Conservation (phyloP, 345 rosid species). For the Acer campestre region DNA sequence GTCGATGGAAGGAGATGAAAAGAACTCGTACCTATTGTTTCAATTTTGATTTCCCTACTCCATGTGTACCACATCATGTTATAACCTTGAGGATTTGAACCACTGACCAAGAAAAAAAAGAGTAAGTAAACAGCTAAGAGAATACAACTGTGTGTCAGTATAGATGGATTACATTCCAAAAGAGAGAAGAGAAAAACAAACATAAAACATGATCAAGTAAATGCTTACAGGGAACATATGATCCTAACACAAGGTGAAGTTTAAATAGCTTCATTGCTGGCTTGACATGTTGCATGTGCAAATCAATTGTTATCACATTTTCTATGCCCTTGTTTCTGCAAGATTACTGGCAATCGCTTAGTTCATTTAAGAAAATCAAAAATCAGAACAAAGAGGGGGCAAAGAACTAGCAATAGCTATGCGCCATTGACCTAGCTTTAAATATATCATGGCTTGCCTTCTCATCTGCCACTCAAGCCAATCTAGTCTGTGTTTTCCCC, state of each 20-base stretch:
- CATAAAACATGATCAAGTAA: background rate
- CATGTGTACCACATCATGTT: slow-evolving; percentile 87
- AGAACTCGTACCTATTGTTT: slow-evolving; percentile 73
- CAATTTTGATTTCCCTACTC: slow-evolving; percentile 79
- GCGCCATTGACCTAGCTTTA: slow-evolving; percentile 70
- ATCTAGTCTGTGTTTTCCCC: slow-evolving; percentile 58
- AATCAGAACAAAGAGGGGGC: background rate
- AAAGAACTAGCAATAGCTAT: background rate
- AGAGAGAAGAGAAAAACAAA: too few relatives aligned
- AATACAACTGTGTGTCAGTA: background rate
- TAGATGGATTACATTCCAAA: background rate
- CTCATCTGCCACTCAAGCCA: slow-evolving; percentile 78
- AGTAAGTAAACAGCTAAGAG: slow-evolving; percentile 13
- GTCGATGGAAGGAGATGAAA: background rate
- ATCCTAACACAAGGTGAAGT: slow-evolving; percentile 69
- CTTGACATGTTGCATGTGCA: slow-evolving; percentile 95
- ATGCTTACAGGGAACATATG: slow-evolving; percentile 72
- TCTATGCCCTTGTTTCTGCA: slow-evolving; percentile 82
- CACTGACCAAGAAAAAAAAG: slow-evolving; percentile 46
- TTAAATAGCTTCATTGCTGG: slow-evolving; percentile 81
- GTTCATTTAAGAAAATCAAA: slow-evolving; percentile 22
- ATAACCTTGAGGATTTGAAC: slow-evolving; percentile 82
- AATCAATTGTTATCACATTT: slow-evolving; percentile 84
- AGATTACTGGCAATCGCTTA: slow-evolving; percentile 20
- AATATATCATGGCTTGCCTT: slow-evolving; percentile 88